Evolutionary conservation across 106 monocot species (phyloP), one percentile per base, ranked within the genome.

Genomic region (Allium fistulosum): DNA sequence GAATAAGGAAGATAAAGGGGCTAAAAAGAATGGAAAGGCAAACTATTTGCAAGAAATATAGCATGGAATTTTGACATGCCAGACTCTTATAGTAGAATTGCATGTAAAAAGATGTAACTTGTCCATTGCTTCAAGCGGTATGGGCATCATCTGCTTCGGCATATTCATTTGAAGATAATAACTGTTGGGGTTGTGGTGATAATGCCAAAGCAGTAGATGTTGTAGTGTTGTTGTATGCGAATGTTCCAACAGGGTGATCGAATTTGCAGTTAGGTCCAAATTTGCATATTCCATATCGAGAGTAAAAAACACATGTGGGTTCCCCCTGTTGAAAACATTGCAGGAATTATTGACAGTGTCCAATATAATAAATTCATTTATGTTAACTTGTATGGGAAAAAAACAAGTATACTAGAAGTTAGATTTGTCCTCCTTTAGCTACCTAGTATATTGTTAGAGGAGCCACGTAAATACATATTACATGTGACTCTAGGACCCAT

Each of bases 261-360:
- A 92, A 92, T 82, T 92, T 92, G 73, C 91, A 92, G 71, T 82
- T 88, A 10, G 87, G 75, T 5, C 91, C 91, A 59, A 92, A 92
- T 74, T 92, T 92, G 82, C 91, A 92, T 17, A 88, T 85, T 11
- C 91, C 87, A 66, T 92, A 92, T 13, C 91, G 91, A 51, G 82
- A 82, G 71, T 92, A 92, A 71, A 88, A 92, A 57, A 71, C 59
- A 68, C 91, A 92, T 9, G 80, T 46, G 3, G 80, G 87, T 71
- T 92, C 91, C 59, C 87, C 91, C 91, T 92, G 82, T 52, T 48
- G 17, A 26, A 63, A 72, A 47, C 53, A 72, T 37, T 61, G 69
- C 66, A 26, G 76, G 47, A 50, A 49, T 37, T 5, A 37, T 37
- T 37, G 37, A 37, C 1, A 37, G 37, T 2, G 37, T 37, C 37